phyloP scores from a whole-genome alignment of 345 rosid genomes.

The Brassica carinata region DNA sequence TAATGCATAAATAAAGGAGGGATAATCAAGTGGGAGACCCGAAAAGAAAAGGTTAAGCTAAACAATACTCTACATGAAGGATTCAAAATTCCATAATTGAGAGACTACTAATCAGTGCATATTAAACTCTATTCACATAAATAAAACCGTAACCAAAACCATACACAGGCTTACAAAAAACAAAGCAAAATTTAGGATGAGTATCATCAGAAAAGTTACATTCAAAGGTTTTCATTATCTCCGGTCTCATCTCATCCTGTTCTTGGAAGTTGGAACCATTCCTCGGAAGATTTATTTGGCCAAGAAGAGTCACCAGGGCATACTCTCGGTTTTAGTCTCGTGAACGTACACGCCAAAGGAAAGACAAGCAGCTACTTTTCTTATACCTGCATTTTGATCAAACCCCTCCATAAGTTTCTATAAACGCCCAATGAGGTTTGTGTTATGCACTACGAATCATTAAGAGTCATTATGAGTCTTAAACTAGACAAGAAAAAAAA shows the following conservation, averaged over 20 bases:
- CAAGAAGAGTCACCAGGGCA: not conserved
- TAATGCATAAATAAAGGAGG: not conserved
- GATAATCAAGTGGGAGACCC: conserved; percentile 15
- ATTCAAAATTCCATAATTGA: conserved; percentile 19
- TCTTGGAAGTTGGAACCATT: not conserved
- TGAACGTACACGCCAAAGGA: conserved; percentile 37
- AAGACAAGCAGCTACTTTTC: conserved; percentile 54
- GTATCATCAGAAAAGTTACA: conserved; percentile 10
- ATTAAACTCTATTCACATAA: conserved; percentile 20
- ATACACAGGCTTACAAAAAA: conserved; percentile 12
- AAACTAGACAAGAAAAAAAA: conserved; percentile 14
- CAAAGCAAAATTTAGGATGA: not conserved
- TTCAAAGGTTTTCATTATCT: conserved; percentile 4
- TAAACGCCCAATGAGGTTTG: not conserved
- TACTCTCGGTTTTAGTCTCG: conserved; percentile 13
- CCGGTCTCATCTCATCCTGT: not conserved
- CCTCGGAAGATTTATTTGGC: not conserved
- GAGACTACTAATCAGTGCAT: conserved; percentile 11
- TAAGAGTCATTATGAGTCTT: not conserved
- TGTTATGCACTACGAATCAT: not conserved
- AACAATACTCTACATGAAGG: conserved; percentile 1
- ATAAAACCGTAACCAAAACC: not conserved
- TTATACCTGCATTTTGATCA: conserved; percentile 46
- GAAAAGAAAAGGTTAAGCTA: conserved; percentile 16
- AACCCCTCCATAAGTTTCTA: not conserved